Conservation (phyloP, 257 asterid species). For the Solanum appendiculatum region DNA sequence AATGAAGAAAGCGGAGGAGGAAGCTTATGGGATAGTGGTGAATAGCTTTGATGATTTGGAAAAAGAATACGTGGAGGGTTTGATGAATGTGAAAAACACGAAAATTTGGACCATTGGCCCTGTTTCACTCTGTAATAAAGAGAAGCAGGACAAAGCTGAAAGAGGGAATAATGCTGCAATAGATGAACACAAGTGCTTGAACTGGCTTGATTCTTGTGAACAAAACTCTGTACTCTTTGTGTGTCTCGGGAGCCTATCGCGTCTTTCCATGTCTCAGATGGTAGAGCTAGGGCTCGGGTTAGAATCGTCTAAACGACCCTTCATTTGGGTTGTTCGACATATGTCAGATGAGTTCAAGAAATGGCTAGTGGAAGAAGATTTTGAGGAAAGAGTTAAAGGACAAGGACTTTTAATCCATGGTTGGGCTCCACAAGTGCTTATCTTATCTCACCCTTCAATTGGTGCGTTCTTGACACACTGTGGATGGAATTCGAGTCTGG, state of each 20-base stretch:
- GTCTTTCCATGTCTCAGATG: constrained; percentile 18
- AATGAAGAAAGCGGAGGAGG: constrained; percentile 19
- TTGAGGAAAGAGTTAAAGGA: constrained; percentile 3
- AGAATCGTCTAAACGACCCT: constrained; percentile 20
- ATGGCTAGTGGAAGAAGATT: neutral
- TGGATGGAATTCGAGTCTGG: constrained; percentile 17
- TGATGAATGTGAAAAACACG: constrained; percentile 6
- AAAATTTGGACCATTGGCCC: constrained; percentile 39
- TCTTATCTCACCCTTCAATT: constrained; percentile 4
- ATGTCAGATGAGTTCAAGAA: neutral
- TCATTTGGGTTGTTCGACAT: constrained; percentile 4
- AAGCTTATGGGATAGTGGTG: constrained; percentile 26
- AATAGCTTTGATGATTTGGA: constrained; percentile 48
- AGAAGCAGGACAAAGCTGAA: constrained; percentile 17
- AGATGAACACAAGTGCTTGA: constrained; percentile 11
- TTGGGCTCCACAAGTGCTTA: constrained; percentile 19
- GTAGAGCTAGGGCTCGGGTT: constrained; percentile 39
- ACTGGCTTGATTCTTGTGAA: constrained; percentile 33
- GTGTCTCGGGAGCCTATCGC: constrained; percentile 42
- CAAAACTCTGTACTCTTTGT: constrained; percentile 25
- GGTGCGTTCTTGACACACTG: constrained; percentile 12
- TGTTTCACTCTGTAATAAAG: constrained; percentile 30
- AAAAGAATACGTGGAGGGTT: constrained; percentile 18
- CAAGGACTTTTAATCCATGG: constrained; percentile 9
- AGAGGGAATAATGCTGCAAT: constrained; percentile 25